Conservation (phyloP, 73 alveolate species). For the Symbiodinium natans region DNA sequence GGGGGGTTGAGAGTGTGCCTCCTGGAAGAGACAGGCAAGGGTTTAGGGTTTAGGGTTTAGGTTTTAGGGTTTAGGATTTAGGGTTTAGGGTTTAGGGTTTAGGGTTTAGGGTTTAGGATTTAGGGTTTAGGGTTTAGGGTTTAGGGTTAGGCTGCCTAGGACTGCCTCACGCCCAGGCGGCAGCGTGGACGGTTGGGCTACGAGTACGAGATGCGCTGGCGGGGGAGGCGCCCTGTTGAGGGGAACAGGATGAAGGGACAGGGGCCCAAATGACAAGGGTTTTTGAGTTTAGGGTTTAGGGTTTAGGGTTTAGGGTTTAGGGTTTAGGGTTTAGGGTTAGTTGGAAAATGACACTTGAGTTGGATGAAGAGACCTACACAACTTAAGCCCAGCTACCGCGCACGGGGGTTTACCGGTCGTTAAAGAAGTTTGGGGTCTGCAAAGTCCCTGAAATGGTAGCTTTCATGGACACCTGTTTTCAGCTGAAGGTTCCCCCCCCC, state of each 20-base stretch:
- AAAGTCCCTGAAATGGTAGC: neutral
- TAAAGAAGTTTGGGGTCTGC: neutral
- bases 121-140: neutral
- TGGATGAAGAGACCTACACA: neutral
- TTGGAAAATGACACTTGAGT: neutral
- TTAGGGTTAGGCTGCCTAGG: no score
- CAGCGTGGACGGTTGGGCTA: conserved; percentile 88
- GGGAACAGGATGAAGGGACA: no score
- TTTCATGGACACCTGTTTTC: neutral
- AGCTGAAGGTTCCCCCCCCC: no score
- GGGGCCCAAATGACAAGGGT: neutral
- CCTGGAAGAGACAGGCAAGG: no score
- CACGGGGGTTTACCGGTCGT: neutral
- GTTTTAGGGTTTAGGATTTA: no score
- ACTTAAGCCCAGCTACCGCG: neutral
- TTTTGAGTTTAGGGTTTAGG: neutral
- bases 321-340: neutral
- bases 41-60: neutral
- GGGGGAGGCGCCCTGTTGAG: conserved; percentile 12
- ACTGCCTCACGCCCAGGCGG: conserved; percentile 33
- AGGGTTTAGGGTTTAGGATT: no score
- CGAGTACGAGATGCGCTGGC: conserved; percentile 91
- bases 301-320: neutral
- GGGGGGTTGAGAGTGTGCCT: no score
- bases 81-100: no score